A percentile compares a stretch with the other conserved stretches of the same genome.
Conservation (phyloP, 768 basidiomycete genomes). For the Cystobasidium onofrii region DNA sequence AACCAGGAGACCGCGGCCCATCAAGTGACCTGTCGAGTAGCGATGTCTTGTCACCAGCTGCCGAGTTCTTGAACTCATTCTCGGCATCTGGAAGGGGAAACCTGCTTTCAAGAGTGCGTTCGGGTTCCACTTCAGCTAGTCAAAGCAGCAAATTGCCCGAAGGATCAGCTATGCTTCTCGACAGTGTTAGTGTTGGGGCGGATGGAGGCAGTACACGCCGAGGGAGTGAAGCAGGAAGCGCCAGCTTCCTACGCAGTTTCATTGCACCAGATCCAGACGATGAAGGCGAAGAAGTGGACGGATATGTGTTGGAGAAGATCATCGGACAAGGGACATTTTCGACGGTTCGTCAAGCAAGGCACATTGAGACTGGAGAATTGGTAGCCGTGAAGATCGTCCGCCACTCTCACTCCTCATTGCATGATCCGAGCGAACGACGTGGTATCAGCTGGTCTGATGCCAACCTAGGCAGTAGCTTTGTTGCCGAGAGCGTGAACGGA, state of each 20-base stretch:
- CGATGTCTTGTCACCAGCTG: slow-evolving; percentile 5
- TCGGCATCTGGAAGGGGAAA: not conserved
- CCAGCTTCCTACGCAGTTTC: not conserved
- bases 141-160: not conserved
- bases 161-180: not conserved
- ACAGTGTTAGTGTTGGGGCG: not conserved
- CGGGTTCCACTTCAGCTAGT: not conserved
- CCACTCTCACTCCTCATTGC: not conserved
- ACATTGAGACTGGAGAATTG: slow-evolving; percentile 11
- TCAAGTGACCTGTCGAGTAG: not conserved
- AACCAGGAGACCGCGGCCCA: not conserved
- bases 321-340: slow-evolving; percentile 38
- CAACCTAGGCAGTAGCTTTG: not conserved
- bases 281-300: slow-evolving; percentile 34
- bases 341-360: slow-evolving; percentile 34
- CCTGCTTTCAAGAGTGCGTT: not conserved
- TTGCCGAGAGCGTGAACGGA: not conserved
- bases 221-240: not conserved
- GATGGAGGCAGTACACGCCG: not conserved
- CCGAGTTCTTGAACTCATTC: slow-evolving; percentile 29
- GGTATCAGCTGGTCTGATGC: slow-evolving; percentile 4
- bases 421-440: not conserved
- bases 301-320: slow-evolving; percentile 35
- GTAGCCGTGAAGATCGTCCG: slow-evolving; percentile 42
- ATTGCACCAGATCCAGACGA: slow-evolving; percentile 30